These are phyloP conservation scores for Neonectria ditissima DNA, from an alignment of 2,329 filamentous ascomycete genomes.

Conservation along the genomic window DNA sequence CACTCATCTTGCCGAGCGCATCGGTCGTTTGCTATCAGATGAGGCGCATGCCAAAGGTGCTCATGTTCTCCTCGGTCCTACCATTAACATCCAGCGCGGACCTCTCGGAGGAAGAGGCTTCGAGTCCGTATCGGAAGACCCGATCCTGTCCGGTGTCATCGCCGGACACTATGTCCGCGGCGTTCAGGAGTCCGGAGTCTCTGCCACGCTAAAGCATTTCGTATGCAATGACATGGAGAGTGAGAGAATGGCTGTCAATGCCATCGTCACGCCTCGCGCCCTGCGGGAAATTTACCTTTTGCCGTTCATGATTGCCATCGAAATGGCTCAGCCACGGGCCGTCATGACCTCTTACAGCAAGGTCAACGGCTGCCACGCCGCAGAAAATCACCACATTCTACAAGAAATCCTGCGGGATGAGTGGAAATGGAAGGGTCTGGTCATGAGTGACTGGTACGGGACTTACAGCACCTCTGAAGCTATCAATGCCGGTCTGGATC, in stretches of 20 bases:
- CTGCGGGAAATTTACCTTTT: conserved; percentile 33
- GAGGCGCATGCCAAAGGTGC: conserved; percentile 67
- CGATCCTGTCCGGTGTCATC: conserved; percentile 55
- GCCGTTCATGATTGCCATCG: conserved; percentile 34
- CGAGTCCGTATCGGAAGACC: conserved; percentile 58
- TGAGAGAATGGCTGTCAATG: conserved; percentile 23
- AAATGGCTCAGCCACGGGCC: conserved; percentile 25
- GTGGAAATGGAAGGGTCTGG: conserved; percentile 50
- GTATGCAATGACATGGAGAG: conserved; percentile 31
- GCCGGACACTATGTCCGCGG: conserved; percentile 55
- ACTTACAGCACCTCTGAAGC: conserved; percentile 47
- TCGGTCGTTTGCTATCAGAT: conserved; percentile 29
- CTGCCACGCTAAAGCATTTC: conserved; percentile 27
- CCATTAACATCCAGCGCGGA: conserved; percentile 58
- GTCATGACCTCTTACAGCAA: conserved; percentile 42
- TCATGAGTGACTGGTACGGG: conserved; percentile 52
- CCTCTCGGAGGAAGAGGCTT: conserved; percentile 58
- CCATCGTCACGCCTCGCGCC: conserved; percentile 20
- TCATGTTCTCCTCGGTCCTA: conserved; percentile 77
- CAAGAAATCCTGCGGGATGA: conserved; percentile 46
- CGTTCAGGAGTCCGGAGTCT: conserved; percentile 16
- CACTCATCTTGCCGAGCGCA: conserved; percentile 19
- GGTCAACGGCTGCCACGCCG: conserved; percentile 41
- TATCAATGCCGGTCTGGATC: conserved; percentile 47
- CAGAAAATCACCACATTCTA: conserved; percentile 38